These are phyloP conservation scores for Phlyctochytrium planicorne DNA, from an alignment of 192 early-diverging fungal species.

Conservation along the genomic window DNA sequence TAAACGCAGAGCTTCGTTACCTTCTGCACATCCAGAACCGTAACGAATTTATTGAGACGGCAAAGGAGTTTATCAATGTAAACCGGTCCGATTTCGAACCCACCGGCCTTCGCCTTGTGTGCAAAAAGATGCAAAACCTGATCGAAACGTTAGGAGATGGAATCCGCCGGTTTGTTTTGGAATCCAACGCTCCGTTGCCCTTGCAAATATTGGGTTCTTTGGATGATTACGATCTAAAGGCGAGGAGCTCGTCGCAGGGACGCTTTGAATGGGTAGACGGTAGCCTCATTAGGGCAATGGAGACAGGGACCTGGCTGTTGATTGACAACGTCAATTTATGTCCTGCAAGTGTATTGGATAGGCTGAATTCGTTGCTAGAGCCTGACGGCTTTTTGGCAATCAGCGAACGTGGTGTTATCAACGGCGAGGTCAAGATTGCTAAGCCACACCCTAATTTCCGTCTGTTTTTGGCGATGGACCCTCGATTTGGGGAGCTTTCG, in stretches of 20 bases:
- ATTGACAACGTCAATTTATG: slow-evolving; percentile 97
- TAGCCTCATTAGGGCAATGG: slow-evolving; percentile 82
- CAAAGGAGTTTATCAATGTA: slow-evolving; percentile 1
- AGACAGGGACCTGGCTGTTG: slow-evolving; percentile 89
- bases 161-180: neutral
- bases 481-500: slow-evolving; percentile 87
- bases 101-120: neutral
- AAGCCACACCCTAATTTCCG: slow-evolving; percentile 87
- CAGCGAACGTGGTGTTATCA: slow-evolving; percentile 85
- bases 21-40: slow-evolving; percentile 20
- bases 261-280: slow-evolving; percentile 99
- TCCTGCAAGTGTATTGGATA: slow-evolving; percentile 90
- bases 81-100: too few species aligned
- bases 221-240: neutral
- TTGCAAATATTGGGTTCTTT: slow-evolving; percentile 6
- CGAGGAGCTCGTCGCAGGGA: slow-evolving; percentile 45
- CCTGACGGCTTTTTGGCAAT: slow-evolving; percentile 82
- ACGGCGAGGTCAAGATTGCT: slow-evolving; percentile 70
- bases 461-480: slow-evolving; percentile 95
- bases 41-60: neutral
- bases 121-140: neutral
- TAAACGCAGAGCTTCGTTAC: slow-evolving; percentile 43
- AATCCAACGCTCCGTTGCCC: neutral
- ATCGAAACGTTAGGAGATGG: slow-evolving; percentile 6
- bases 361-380: slow-evolving; percentile 92